These are phyloP conservation scores for Dactylonectria estremocensis DNA, from an alignment of 2,329 filamentous ascomycete species.

Conservation along the genomic window DNA sequence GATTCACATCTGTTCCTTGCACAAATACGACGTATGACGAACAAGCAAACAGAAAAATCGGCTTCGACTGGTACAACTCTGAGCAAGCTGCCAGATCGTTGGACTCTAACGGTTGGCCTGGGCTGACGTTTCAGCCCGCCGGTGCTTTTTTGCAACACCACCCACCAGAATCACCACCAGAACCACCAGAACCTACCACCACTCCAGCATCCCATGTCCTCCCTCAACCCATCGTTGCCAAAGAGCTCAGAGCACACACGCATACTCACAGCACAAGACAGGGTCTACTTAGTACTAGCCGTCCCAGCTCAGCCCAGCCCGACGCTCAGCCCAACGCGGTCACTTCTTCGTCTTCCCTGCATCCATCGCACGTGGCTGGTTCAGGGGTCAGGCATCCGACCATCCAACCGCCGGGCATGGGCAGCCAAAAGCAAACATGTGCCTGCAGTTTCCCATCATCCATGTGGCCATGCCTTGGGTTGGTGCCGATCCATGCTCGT, in stretches of 20 bases:
- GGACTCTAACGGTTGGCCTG: conserved; percentile 5
- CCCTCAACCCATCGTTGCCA: background rate
- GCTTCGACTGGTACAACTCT: background rate
- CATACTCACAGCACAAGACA: background rate
- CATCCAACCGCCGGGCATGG: conserved; percentile 3
- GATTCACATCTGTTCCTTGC: background rate
- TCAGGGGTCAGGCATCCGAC: conserved; percentile 28
- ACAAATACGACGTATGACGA: background rate
- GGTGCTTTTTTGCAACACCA: conserved; percentile 14
- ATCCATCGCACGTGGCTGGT: conserved; percentile 37
- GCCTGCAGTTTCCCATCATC: background rate
- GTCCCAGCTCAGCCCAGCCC: background rate
- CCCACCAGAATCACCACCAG: conserved; percentile 14
- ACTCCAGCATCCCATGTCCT: background rate
- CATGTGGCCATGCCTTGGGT: background rate
- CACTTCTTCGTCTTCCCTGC: conserved; percentile 29
- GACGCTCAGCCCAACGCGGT: background rate
- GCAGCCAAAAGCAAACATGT: conserved; percentile 5
- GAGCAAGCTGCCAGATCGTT: background rate
- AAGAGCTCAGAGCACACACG: background rate
- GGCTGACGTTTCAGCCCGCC: conserved; percentile 47
- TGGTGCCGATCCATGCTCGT: conserved; percentile 10
- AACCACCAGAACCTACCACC: background rate
- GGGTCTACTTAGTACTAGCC: background rate
- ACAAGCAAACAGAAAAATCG: background rate